Evolutionary conservation across 1,139 yeast genomes (phyloP), one percentile per base, ranked within the genome.

Genomic region (Scheffersomyces illinoinensis): DNA sequence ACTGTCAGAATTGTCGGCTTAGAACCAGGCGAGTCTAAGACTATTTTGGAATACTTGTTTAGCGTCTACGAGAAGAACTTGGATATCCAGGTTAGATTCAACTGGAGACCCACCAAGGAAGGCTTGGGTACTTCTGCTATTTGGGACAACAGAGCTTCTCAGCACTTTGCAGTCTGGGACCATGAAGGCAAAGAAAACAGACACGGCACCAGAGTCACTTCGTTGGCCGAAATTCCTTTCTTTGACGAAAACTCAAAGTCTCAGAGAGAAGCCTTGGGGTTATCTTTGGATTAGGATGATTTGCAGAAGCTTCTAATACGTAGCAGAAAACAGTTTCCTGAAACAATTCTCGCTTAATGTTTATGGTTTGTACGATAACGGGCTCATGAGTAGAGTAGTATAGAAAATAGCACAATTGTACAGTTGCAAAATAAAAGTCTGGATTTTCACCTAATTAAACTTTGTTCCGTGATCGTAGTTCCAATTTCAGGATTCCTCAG

Each of bases 201-300:
- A 69, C 88, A 84, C 62, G 89, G 88, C 39, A 83, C 85, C 43
- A 77, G 90, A 68, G 88, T 85, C 21, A 84, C 87, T 6, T 76
- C 87, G 0, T 77, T 85, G 64, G 89, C 86, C 49, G 89, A 85
- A 61, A 70, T 72, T 52, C 88, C 88, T 46, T 79, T 60, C 71
- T 85, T 81, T 67, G 87, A 85, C 64, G 77, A 81, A 21, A 67
- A 73, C 24, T 82, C 87, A 26, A 80, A 81, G 67, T 78, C 87
- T 47, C 87, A 85, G 68, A 79, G 88, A 68, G 84, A 84, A 65
- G 79, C 87, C 5, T 73, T 84, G 57, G 85, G 85, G 0, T 71
- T 81, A 60, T 66, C 77, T 3, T 70, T 75, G 57, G 56, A 64
- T 21, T 63, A 58, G 48, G n/a, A 8, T 8, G 17, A 7, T 33